Evolutionary conservation across 306 rosid genomes (phyloP).

Genomic region (Dryas octopetala): DNA sequence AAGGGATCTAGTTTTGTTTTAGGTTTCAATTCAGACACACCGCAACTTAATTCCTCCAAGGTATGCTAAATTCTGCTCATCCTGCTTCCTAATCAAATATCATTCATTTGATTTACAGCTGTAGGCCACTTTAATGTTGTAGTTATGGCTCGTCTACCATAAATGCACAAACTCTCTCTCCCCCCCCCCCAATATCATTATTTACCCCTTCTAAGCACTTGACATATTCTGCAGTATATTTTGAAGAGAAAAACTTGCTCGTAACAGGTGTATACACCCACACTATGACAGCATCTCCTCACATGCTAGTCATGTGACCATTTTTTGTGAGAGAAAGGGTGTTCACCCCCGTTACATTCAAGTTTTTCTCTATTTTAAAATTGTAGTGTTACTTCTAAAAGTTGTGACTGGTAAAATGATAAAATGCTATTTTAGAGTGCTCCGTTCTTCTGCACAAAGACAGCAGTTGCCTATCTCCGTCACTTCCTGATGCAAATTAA

Average conservation of each 20-base stretch:
- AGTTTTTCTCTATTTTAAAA: no score
- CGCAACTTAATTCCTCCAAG: slow-evolving; percentile 85
- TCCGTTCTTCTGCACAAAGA: background rate
- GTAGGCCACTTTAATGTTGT: background rate
- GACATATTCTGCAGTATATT: background rate
- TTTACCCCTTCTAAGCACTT: background rate
- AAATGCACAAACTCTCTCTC: background rate
- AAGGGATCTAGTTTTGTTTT: slow-evolving; percentile 69
- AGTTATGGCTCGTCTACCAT: background rate
- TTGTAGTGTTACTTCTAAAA: background rate
- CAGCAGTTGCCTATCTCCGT: background rate
- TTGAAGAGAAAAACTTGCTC: background rate
- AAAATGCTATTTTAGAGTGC: background rate
- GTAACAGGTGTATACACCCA: no score
- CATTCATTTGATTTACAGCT: slow-evolving; percentile 24
- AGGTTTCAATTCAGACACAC: slow-evolving; percentile 71
- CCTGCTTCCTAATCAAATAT: background rate
- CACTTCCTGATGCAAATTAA: background rate
- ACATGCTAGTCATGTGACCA: no score
- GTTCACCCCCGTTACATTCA: no score
- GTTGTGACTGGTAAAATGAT: background rate
- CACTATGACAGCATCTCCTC: no score
- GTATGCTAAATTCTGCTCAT: slow-evolving; percentile 37
- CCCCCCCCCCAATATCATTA: background rate
- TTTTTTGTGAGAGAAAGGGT: no score